Evolutionary conservation across 1,284 basidiomycete genomes (phyloP), one percentile per base, ranked within the genome.

Genomic region (Inonotus hispidus): DNA sequence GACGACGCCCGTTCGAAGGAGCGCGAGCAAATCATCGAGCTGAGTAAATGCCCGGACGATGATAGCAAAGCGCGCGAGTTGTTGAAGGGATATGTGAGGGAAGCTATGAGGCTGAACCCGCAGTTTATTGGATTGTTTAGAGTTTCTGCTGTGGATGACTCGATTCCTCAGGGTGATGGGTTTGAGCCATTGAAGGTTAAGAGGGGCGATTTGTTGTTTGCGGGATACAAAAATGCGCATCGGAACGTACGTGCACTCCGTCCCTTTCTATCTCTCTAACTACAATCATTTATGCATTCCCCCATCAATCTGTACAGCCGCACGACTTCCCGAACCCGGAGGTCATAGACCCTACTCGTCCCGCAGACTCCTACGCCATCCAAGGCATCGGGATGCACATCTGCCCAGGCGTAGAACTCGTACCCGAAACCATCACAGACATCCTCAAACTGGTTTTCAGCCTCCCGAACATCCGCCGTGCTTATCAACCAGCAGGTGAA

Each of bases 31-130:
- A 74, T 60, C 69, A 74, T 41, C 19, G 60, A 71, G 41, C 69
- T 82, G 5, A 70, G 72, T 13, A 68, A 71, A 38, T 68, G 68
- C 32, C 69, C 72, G 5, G 77, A 78, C 59, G 56, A 65, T 1
- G 41, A 43, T 21, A n/a, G 7, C 7, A 66, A 72, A 23, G 75
- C 74, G 57, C 68, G 67, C 3, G 72, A 74, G 49, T 57, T 77
- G 32, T 68, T 84, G 19, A 72, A 71, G 8, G 82, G 81, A 8
- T 84, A 84, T 68, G 78, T 82, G 25, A 70, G 76, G 13, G 82
- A 84, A 66, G 82, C 77, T 19, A 59, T 3, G 77, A 82, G 74
- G 72, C 80, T 81, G 60, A 63, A 78, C 74, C 3, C 25, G 35
- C 38, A 71, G 64, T 78, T 74, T 66, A 66, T 74, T 6, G 79